Percentiles rank a stretch among this genome's conserved stretches.
phyloP scores from a whole-genome alignment of 2,329 filamentous ascomycete species.

The Neopestalotiopsis rosae region DNA sequence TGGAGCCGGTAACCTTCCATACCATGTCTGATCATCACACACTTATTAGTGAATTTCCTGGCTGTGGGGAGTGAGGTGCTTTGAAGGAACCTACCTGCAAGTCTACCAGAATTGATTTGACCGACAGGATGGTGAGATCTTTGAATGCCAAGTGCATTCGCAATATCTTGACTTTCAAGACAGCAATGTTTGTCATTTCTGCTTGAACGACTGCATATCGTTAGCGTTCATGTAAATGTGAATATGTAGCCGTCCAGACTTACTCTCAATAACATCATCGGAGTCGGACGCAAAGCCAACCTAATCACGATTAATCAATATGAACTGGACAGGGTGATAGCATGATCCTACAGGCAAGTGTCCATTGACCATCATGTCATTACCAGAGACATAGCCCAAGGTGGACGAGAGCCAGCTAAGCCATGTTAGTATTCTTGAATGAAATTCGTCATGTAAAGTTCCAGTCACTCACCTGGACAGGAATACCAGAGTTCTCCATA shows the following conservation, averaged over 20 bases:
- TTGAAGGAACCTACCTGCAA: conserved; percentile 24
- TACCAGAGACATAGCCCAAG: conserved; percentile 34
- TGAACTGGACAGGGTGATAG: neutral
- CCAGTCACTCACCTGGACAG: conserved; percentile 29
- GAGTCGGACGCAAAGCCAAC: neutral
- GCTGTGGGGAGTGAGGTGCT: neutral
- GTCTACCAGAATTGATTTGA: conserved; percentile 34
- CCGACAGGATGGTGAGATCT: conserved; percentile 29
- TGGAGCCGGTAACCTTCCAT: conserved; percentile 29
- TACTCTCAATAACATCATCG: neutral
- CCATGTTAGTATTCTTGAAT: neutral
- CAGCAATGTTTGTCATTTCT: conserved; percentile 35
- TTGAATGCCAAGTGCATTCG: conserved; percentile 35
- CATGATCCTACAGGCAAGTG: conserved; percentile 25
- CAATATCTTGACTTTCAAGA: conserved; percentile 36
- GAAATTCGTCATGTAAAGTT: neutral
- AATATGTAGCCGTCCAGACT: neutral
- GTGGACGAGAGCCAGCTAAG: conserved; percentile 37
- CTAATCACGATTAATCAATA: neutral
- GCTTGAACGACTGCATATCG: conserved; percentile 27
- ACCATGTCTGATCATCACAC: conserved; percentile 26
- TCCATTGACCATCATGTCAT: conserved; percentile 27
- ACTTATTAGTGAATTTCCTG: neutral
- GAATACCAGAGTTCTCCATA: conserved; percentile 37
- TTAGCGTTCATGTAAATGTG: too few relatives aligned